Base-by-base conservation (phyloP, 257 asterid species). In the Echium plantagineum region DNA sequence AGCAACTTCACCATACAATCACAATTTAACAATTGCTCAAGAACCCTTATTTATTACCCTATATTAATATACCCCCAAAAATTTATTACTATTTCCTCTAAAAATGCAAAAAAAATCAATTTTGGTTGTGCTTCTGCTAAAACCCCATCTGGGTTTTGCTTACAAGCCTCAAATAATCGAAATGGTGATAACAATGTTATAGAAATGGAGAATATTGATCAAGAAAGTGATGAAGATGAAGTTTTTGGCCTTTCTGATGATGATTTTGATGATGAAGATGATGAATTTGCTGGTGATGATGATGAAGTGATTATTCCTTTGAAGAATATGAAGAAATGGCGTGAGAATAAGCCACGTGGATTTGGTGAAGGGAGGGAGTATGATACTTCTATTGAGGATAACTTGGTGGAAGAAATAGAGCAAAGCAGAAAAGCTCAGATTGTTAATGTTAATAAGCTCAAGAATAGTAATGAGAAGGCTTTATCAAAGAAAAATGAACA, bases 291-390 rank as follows among this genome's bases (percentile, higher is more conserved):
- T 2, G 76, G 63, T 16, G 83, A 72, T 6, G 90, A 70, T 1
- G 91, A 78, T 21, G 95, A 76, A 20, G 74, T 70, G 21, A 52
- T 72, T 59, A 49, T 86, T 57, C 97, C 96, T 24, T 58, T 89
- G 60, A 28, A 42, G 67, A 78, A 86, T 60, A 86, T 89, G 96
- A 84, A 83, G 77, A 63, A 71, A 64, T 86, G 97, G 97, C 57
- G 72, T 9, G 74, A 66, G 66, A 84, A 75, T 46, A 80, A 74
- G 81, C 97, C 97, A 47, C 65, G 78, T 70, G 99, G 99, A 9
- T 93, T 93, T 66, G 97, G 99, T 32, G 99, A 89, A 70, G 97
- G 93, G 15, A 83, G 80, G 69, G 85, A 9, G 65, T 93, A 93
- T 71, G 96, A 89, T 78, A 93, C 96, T 74, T 70, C 84, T 10